phyloP scores from a whole-genome alignment of 495 filamentous ascomycete species.

The Pyrenopolyporus hunteri region DNA sequence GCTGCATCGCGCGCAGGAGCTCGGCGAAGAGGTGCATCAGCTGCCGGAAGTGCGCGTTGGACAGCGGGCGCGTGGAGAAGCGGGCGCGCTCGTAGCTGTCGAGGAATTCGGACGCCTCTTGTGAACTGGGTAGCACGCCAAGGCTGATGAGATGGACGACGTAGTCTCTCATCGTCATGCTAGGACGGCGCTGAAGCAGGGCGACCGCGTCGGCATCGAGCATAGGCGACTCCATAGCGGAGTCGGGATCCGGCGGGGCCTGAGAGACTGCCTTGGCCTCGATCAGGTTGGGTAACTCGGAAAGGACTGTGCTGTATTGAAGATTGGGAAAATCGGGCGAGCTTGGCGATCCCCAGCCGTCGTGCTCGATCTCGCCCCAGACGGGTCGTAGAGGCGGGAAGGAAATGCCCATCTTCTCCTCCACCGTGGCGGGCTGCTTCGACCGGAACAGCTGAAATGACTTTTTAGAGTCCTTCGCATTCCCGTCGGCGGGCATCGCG shows the following conservation, averaged over 20 bases:
- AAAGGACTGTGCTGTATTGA: slow-evolving; percentile 79
- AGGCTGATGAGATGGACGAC: slow-evolving; percentile 70
- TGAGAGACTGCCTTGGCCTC: slow-evolving; percentile 90
- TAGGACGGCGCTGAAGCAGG: slow-evolving; percentile 69
- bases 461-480: slow-evolving; percentile 11
- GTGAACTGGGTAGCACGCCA: slow-evolving; percentile 65
- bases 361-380: slow-evolving; percentile 84
- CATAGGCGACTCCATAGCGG: slow-evolving; percentile 46
- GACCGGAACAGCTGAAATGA: slow-evolving; percentile 37
- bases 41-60: slow-evolving; percentile 72
- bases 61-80: slow-evolving; percentile 65
- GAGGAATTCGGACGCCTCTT: slow-evolving; percentile 68
- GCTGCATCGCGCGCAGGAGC: slow-evolving; percentile 75
- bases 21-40: slow-evolving; percentile 90
- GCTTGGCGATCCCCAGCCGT: slow-evolving; percentile 85
- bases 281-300: slow-evolving; percentile 87
- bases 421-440: slow-evolving; percentile 32
- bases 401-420: slow-evolving; percentile 38
- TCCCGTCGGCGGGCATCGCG: neutral
- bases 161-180: slow-evolving; percentile 84
- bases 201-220: slow-evolving; percentile 67
- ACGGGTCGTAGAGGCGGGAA: slow-evolving; percentile 47
- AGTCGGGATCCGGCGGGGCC: slow-evolving; percentile 66
- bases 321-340: slow-evolving; percentile 77
- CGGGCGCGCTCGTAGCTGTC: slow-evolving; percentile 80